Evolutionary conservation across 768 basidiomycete genomes (phyloP).

Genomic region (Russula vinacea): DNA sequence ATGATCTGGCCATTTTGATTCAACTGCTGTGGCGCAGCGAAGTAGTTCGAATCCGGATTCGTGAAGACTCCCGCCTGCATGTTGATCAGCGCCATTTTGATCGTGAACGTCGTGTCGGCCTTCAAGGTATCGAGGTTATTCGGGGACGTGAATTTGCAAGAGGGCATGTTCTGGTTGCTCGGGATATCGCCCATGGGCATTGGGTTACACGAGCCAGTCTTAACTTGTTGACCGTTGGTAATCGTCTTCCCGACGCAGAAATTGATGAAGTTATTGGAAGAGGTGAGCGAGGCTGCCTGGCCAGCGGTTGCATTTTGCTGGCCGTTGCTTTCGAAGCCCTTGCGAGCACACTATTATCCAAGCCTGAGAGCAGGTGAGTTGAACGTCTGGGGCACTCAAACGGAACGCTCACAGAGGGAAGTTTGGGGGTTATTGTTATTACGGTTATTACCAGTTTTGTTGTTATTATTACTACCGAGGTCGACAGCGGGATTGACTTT

Average conservation of each 20-base stretch:
- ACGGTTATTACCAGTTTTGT: background rate
- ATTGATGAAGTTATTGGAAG: slow-evolving; percentile 72
- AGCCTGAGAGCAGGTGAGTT: slow-evolving; percentile 31
- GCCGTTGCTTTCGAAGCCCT: slow-evolving; percentile 55
- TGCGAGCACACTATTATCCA: slow-evolving; percentile 49
- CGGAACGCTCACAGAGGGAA: slow-evolving; percentile 39
- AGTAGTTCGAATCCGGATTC: slow-evolving; percentile 52
- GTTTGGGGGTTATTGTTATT: slow-evolving; percentile 41
- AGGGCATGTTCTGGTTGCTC: slow-evolving; percentile 49
- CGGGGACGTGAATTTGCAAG: slow-evolving; percentile 51
- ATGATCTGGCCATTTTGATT: slow-evolving; percentile 48
- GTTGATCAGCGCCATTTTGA: slow-evolving; percentile 45
- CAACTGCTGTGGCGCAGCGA: slow-evolving; percentile 52
- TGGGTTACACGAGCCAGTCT: slow-evolving; percentile 55
- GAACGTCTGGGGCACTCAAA: background rate
- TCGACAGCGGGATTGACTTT: no score
- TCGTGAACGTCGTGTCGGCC: slow-evolving; percentile 50
- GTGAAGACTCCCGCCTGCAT: slow-evolving; percentile 55
- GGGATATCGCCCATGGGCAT: slow-evolving; percentile 60
- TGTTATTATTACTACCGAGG: no score
- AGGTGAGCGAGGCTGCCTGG: slow-evolving; percentile 56
- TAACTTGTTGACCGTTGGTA: slow-evolving; percentile 56
- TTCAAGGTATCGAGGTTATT: slow-evolving; percentile 45
- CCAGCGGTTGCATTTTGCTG: slow-evolving; percentile 39
- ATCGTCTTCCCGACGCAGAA: slow-evolving; percentile 54